Percentiles rank a stretch among this genome's conserved stretches.
These are phyloP conservation scores for Colletotrichum magnum DNA, from an alignment of 2,329 filamentous ascomycete genomes.

Conservation along the genomic window DNA sequence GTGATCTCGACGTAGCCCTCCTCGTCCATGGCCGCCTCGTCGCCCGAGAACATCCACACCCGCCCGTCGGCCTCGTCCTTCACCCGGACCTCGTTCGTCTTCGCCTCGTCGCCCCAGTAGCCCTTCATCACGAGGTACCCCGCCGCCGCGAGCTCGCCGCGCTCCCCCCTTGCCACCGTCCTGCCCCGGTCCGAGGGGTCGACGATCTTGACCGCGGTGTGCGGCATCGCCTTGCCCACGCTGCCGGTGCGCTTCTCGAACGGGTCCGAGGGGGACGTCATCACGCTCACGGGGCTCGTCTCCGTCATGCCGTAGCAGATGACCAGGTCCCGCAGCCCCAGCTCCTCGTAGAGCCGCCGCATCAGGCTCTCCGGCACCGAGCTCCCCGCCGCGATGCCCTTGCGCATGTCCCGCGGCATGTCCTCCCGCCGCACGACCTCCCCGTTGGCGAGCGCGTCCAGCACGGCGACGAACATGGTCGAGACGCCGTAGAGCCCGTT, in stretches of 20 bases:
- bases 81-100: conserved; percentile 77
- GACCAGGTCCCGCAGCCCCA: conserved; percentile 86
- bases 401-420: conserved; percentile 69
- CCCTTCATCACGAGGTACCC: conserved; percentile 94
- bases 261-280: conserved; percentile 86
- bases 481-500: conserved; percentile 87
- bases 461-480: conserved; percentile 93
- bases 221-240: conserved; percentile 87
- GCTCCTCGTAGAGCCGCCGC: conserved; percentile 77
- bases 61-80: conserved; percentile 61
- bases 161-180: conserved; percentile 74
- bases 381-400: conserved; percentile 92
- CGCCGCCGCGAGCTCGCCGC: conserved; percentile 85
- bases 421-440: conserved; percentile 45
- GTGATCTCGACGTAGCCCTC: conserved; percentile 91
- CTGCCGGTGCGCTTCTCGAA: conserved; percentile 79
- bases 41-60: conserved; percentile 92
- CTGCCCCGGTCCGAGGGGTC: conserved; percentile 71
- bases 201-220: conserved; percentile 84
- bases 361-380: conserved; percentile 89
- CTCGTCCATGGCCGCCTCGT: conserved; percentile 88
- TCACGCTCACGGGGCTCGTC: conserved; percentile 82
- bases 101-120: conserved; percentile 83
- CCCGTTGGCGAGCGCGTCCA: conserved; percentile 77
- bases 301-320: conserved; percentile 99